These are phyloP conservation scores for Fusarium austroafricanum DNA, from an alignment of 2,329 filamentous ascomycete species.

Conservation along the genomic window DNA sequence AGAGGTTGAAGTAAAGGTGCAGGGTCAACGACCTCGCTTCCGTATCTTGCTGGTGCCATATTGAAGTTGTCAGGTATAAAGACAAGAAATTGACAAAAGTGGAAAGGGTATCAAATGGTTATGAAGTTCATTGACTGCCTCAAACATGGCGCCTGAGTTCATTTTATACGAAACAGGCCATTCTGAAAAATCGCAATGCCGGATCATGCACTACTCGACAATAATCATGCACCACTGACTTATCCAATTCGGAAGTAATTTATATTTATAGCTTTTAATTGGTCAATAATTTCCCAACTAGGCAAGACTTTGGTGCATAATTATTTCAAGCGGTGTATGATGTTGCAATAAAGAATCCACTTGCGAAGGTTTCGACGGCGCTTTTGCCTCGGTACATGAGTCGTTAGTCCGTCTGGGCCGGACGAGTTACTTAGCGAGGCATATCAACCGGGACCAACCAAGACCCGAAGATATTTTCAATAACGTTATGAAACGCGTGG, in stretches of 20 bases:
- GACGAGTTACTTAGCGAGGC: constrained; percentile 8
- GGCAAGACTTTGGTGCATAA: too few species aligned
- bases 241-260: too few species aligned
- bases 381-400: constrained; percentile 22
- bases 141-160: not conserved
- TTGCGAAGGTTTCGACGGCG: not conserved
- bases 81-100: fast-evolving
- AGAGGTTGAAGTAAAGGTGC: constrained; percentile 27
- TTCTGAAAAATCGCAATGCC: not conserved
- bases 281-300: too few species aligned
- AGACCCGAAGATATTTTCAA: not conserved
- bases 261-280: too few species aligned
- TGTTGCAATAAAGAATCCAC: not conserved
- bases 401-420: not conserved
- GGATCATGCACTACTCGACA: too few species aligned
- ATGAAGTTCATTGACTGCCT: not conserved
- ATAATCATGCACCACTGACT: too few species aligned
- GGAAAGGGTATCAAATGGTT: not conserved
- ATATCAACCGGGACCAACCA: not conserved
- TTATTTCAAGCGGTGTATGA: too few species aligned
- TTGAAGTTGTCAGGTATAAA: not conserved
- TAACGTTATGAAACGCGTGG: constrained; percentile 9
- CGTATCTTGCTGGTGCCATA: constrained; percentile 26
- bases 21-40: constrained; percentile 23
- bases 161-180: constrained; percentile 20